Evolutionary conservation across 1,139 yeast species (phyloP), one percentile per base, ranked within the genome.

Genomic region (Candida buenavistaensis): DNA sequence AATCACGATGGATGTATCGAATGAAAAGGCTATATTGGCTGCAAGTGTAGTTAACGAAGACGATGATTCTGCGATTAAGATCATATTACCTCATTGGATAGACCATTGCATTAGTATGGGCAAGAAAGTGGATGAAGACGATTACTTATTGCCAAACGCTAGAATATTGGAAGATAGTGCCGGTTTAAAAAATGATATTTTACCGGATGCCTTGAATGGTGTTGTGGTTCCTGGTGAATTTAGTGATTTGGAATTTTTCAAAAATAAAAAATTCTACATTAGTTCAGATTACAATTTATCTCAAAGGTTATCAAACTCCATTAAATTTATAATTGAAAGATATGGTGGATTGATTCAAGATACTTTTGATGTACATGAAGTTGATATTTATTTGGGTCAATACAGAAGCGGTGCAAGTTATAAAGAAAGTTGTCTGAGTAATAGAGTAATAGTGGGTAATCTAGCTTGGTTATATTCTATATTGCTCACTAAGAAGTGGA

Each of bases 81-180:
- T 85, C 6, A 92, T 89, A 2, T 62, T 73, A 9, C 95, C 96
- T 0, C 76, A 76, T 20, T 90, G 97, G 94, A 54, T 81, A 3
- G 80, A 82, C 40, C 85, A 80, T 41, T 82, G 92, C 48, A 65
- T 88, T 40, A 76, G 69, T 36, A 52, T 68, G 30, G 71, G 81
- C 16, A 55, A 65, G 33, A 65, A 62, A 33, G 57, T 83, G 12
- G 76, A 74, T 35, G 90, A 78, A 35, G 43, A 54, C 0, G 72
- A 75, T 1, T 86, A 82, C 50, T 45, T 70, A 9, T 57, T 82
- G 23, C 64, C 66, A 2, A 52, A 63, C 32, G 55, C 59, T 4
- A 31, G 55, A 9, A 29, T 42, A n/a, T 24, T 36, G 14, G 36
- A 28, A 2, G 14, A 25, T 32, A 15, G 33, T 37, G 20, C 25